These are phyloP conservation scores for Nakazawaea siamensis DNA, from an alignment of 805 yeast species.

Conservation along the genomic window DNA sequence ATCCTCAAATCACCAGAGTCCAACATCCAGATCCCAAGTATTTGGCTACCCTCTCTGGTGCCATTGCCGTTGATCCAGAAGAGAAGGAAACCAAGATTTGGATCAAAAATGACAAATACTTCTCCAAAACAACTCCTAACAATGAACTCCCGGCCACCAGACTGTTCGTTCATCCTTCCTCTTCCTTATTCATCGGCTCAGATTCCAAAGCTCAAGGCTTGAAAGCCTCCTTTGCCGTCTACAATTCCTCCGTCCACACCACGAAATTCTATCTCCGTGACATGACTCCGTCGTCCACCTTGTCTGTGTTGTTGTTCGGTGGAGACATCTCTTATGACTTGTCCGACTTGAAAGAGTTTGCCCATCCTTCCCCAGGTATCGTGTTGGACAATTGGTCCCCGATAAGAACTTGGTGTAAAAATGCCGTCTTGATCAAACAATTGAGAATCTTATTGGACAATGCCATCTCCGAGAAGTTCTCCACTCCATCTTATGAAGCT, in stretches of 20 bases:
- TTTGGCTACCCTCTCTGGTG: slow-evolving; percentile 61
- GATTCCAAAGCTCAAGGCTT: slow-evolving; percentile 21
- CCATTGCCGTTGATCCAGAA: slow-evolving; percentile 82
- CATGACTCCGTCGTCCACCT: slow-evolving; percentile 69
- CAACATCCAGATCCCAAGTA: slow-evolving; percentile 78
- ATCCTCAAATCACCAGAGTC: slow-evolving; percentile 77
- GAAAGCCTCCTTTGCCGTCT: slow-evolving; percentile 57
- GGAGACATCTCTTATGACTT: slow-evolving; percentile 60
- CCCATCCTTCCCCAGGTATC: slow-evolving; percentile 69
- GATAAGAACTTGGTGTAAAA: slow-evolving; percentile 86
- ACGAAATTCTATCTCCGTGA: slow-evolving; percentile 64
- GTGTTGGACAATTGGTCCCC: slow-evolving; percentile 87
- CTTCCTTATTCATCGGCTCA: slow-evolving; percentile 53
- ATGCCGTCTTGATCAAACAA: slow-evolving; percentile 76
- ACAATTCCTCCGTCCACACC: slow-evolving; percentile 50
- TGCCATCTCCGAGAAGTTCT: slow-evolving; percentile 55
- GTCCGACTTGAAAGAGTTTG: slow-evolving; percentile 24
- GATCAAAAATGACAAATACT: slow-evolving; percentile 55
- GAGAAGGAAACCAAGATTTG: slow-evolving; percentile 64
- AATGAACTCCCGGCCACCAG: slow-evolving; percentile 48
- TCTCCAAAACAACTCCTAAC: slow-evolving; percentile 9
- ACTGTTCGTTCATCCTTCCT: slow-evolving; percentile 83
- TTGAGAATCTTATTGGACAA: slow-evolving; percentile 59
- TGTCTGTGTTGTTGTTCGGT: slow-evolving; percentile 75
- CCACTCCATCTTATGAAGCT: slow-evolving; percentile 31